Conservation (phyloP, 768 basidiomycete species). For the Tylopilus rubrobrunneus region DNA sequence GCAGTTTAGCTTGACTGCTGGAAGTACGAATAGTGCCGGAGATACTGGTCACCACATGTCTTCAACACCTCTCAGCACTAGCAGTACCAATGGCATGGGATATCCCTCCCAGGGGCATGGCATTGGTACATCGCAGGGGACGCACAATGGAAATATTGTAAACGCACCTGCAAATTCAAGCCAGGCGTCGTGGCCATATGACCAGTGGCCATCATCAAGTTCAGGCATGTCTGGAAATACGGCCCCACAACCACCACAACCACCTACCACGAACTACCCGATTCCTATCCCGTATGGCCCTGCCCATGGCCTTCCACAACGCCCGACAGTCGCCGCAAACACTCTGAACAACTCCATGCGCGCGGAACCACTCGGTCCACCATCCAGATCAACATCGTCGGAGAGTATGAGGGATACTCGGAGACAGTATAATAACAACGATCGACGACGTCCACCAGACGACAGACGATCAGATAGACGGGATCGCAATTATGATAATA, state of each 20-base stretch:
- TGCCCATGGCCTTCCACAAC: slow-evolving; percentile 19
- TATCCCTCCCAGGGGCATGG: slow-evolving; percentile 5
- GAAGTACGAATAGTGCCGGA: background rate
- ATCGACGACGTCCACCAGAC: slow-evolving; percentile 15
- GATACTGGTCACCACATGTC: background rate
- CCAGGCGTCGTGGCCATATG: background rate
- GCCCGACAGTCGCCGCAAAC: background rate
- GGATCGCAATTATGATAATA: slow-evolving; percentile 8
- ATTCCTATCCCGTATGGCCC: slow-evolving; percentile 5
- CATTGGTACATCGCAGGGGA: slow-evolving; percentile 2
- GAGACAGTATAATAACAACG: slow-evolving; percentile 11
- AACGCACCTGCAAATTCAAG: background rate
- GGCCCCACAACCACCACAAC: slow-evolving; percentile 1
- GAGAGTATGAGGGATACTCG: slow-evolving; percentile 16
- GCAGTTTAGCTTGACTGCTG: slow-evolving; percentile 5
- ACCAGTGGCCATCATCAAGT: background rate
- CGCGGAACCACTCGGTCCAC: slow-evolving; percentile 16
- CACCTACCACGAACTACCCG: background rate
- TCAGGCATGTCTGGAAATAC: slow-evolving; percentile 1
- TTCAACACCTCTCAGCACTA: background rate
- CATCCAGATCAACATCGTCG: slow-evolving; percentile 16
- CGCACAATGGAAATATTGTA: background rate
- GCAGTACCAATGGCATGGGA: background rate
- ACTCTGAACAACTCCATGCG: slow-evolving; percentile 11
- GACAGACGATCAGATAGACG: slow-evolving; percentile 12